Evolutionary conservation across 2,329 filamentous ascomycete genomes (phyloP).

Genomic region (Meredithiella fracta): DNA sequence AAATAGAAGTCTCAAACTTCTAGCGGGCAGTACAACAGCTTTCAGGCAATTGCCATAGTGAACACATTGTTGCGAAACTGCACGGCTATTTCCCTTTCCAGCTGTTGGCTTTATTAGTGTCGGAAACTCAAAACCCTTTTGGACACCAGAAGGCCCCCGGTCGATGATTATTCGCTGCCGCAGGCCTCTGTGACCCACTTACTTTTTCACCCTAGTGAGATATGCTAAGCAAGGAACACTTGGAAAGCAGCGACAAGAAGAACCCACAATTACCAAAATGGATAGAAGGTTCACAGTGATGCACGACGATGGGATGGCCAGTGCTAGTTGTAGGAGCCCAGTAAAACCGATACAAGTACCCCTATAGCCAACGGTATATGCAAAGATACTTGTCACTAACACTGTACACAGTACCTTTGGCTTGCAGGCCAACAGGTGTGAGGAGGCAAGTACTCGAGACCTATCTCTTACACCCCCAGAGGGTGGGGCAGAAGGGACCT

Average conservation of each 20-base stretch:
- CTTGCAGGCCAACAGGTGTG: background rate
- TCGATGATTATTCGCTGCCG: no score
- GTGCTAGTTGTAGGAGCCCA: background rate
- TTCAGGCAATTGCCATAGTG: background rate
- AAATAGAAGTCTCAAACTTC: background rate
- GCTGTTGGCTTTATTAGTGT: background rate
- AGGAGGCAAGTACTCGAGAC: background rate
- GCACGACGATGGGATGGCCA: background rate
- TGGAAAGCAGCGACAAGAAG: no score
- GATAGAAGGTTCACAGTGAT: background rate
- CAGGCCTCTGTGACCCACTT: no score
- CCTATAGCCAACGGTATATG: background rate
- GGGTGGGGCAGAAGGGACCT: background rate
- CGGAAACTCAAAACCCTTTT: background rate
- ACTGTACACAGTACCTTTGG: background rate
- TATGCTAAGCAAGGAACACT: background rate
- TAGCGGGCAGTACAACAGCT: no score
- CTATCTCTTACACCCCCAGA: background rate
- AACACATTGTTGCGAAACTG: background rate
- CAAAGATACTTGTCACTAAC: background rate
- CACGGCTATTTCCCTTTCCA: background rate
- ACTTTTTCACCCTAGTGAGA: background rate
- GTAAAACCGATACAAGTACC: background rate
- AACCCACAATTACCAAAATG: background rate
- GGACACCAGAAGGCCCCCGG: no score